Evolutionary conservation across 78 protist genomes (phyloP), one percentile per base, ranked within the genome.

Genomic region (Dictyostelium citrinum): DNA sequence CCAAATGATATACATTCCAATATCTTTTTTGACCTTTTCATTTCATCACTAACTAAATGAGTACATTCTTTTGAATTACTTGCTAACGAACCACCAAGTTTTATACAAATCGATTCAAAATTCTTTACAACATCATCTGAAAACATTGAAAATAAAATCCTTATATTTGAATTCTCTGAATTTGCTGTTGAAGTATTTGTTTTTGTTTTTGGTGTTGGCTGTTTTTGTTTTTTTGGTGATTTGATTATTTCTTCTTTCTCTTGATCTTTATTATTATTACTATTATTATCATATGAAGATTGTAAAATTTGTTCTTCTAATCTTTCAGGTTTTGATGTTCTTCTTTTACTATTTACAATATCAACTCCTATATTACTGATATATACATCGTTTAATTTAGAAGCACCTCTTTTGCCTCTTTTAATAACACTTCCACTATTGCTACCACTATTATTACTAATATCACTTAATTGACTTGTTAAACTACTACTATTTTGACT

Each of bases 31-130:
- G 83, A 46, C 33, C 91, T 41, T 24, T 84, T 84, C 16, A 84
- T 12, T 33, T 76, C 75, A 58, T 84, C 75, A n/a, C 83, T 22
- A 20, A 84, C 37, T 22, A 84, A 51, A 84, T 84, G 82, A 20
- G 91, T 84, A 35, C 78, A 71, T 20, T 58, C 55, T 4, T 58
- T 27, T 31, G 75, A 31, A 46, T 27, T 39, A 17, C 39, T 80
- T 58, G 46, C 91, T 10, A 84, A 17, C 0, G 14, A n/a, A 24
- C 72, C 91, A 39, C 91, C 91, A 8, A 84, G 20, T 37, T 49
- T 20, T 24, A 33, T 7, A 10, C 35, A n/a, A 49, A 49, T 29
- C 3, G 49, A 71, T n/a, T 46, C 75, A 11, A 71, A 35, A 33
- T 31, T n/a, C 17, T 55, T 60, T 22, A 16, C 45, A 5, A 14